phyloP scores from a whole-genome alignment of 2,329 filamentous ascomycete genomes.

The Paramyrothecium roridum region DNA sequence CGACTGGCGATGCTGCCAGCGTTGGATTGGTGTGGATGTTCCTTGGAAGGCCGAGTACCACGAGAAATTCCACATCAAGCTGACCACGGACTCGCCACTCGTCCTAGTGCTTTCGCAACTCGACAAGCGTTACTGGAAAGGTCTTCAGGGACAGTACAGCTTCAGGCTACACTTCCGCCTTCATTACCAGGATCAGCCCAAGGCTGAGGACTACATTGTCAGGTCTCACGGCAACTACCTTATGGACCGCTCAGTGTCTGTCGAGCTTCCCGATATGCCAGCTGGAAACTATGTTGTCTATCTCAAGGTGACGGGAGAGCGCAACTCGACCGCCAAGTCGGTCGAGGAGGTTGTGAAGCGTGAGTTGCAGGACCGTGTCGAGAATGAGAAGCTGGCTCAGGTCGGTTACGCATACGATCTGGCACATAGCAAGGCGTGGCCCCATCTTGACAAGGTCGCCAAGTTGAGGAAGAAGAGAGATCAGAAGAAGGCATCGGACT shows the following conservation, averaged over 20 bases:
- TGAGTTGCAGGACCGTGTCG: conserved; percentile 40
- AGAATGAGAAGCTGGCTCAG: conserved; percentile 57
- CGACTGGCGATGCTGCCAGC: conserved; percentile 55
- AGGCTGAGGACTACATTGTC: conserved; percentile 57
- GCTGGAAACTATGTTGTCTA: conserved; percentile 56
- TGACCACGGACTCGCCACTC: conserved; percentile 54
- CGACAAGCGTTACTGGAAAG: conserved; percentile 59
- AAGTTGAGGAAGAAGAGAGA: conserved; percentile 47
- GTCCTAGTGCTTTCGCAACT: conserved; percentile 61
- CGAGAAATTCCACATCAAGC: conserved; percentile 56
- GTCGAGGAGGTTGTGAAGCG: conserved; percentile 55
- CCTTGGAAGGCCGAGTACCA: conserved; percentile 61
- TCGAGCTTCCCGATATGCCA: conserved; percentile 53
- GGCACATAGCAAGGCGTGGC: conserved; percentile 55
- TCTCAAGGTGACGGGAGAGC: conserved; percentile 50
- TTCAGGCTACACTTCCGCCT: conserved; percentile 49
- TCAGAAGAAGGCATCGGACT: conserved; percentile 45
- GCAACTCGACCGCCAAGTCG: conserved; percentile 37
- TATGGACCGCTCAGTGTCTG: conserved; percentile 56
- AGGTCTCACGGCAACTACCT: conserved; percentile 56
- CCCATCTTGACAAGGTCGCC: conserved; percentile 46
- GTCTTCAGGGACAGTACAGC: conserved; percentile 56
- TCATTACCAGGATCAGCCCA: conserved; percentile 42
- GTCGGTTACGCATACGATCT: conserved; percentile 58
- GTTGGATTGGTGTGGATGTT: conserved; percentile 61